These are phyloP conservation scores for Pythium periplocum DNA, from an alignment of 352 stramenopile genomes.

Conservation along the genomic window DNA sequence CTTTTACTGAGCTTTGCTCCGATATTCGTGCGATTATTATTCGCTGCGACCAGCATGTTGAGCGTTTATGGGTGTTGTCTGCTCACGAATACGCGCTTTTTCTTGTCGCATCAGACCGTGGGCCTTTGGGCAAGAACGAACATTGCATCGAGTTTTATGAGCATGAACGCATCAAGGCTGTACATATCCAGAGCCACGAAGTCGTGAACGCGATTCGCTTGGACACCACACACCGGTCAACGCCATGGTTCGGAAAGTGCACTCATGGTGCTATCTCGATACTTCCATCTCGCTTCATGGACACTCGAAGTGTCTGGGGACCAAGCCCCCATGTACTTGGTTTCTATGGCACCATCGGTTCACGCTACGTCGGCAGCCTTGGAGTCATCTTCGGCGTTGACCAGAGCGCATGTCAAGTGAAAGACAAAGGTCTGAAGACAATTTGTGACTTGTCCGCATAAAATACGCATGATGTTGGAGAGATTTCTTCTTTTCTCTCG, in stretches of 20 bases:
- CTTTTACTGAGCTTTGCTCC: slow-evolving; percentile 3
- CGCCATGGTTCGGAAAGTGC: slow-evolving; percentile 11
- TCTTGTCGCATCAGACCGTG: not conserved
- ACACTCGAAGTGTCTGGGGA: not conserved
- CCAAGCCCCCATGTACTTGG: not conserved
- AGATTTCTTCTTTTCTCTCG: too few relatives aligned
- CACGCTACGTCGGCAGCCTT: slow-evolving; percentile 9
- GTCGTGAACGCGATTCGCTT: slow-evolving; percentile 17
- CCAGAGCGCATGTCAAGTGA: too few relatives aligned
- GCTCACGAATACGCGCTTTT: slow-evolving; percentile 3
- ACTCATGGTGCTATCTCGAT: slow-evolving; percentile 1
- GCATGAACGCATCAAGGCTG: slow-evolving; percentile 3
- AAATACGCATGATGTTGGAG: too few relatives aligned
- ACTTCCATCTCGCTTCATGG: not conserved
- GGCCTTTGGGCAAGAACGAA: slow-evolving; percentile 7
- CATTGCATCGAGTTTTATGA: slow-evolving; percentile 6
- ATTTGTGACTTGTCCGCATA: too few relatives aligned
- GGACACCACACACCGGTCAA: slow-evolving; percentile 5
- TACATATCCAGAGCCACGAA: slow-evolving; percentile 13
- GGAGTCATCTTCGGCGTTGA: slow-evolving; percentile 3
- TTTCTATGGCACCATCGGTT: slow-evolving; percentile 14
- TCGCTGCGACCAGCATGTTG: slow-evolving; percentile 12
- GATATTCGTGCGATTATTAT: slow-evolving; percentile 13
- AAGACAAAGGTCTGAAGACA: too few relatives aligned
- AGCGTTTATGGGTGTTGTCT: slow-evolving; percentile 15